Base-by-base conservation (phyloP, 805 yeast species). In the Nakazawaea siamensis region DNA sequence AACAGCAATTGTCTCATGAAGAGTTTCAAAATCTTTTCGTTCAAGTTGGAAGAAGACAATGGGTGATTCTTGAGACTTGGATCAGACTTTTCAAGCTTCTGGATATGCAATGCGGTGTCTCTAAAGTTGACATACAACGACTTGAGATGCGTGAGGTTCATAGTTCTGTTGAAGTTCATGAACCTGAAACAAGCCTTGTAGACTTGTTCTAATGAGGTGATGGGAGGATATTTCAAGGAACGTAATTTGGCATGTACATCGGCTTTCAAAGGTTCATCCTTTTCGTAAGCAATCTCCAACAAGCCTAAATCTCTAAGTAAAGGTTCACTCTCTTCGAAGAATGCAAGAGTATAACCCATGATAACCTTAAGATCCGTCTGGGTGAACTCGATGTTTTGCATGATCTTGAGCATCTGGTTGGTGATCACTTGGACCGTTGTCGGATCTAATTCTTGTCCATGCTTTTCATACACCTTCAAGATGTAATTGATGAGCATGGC, bases 1-100 rank as follows among this genome's bases (percentile, higher is more conserved):
- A 11, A 30, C 34, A 35, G 31, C 15, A 30, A 30, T 30, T 35
- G 34, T 20, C 27, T 30, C 38, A 35, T 35, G 31, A 35, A 35
- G 21, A 30, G 20, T 30, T 35, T 35, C 24, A 35, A 27, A 23
- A 35, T 35, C 18, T 14, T 15, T 3, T 30, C 31, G 21, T 30
- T 26, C 27, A 35, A 21, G n/a, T 30, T 35, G 12, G n/a, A 17
- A 10, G 13, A n/a, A 3, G 34, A 25, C 6, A 35, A 30, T 2
- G 38, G 38, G 21, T 35, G 38, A 11, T 20, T 6, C 8, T 8
- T 16, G 15, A 28, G 14, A 3, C 25, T 19, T 16, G 24, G 15
- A 11, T 29, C 13, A 6, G 24, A 2, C 12, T 3, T 12, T 11
- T 35, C 34, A n/a, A 4, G n/a, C 4, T 26, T 14, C 26, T 35